A percentile compares a stretch with the other conserved stretches of the same genome.
Evolutionary conservation across 2,329 filamentous ascomycete species (phyloP).

Genomic region (Monosporascus sp.): DNA sequence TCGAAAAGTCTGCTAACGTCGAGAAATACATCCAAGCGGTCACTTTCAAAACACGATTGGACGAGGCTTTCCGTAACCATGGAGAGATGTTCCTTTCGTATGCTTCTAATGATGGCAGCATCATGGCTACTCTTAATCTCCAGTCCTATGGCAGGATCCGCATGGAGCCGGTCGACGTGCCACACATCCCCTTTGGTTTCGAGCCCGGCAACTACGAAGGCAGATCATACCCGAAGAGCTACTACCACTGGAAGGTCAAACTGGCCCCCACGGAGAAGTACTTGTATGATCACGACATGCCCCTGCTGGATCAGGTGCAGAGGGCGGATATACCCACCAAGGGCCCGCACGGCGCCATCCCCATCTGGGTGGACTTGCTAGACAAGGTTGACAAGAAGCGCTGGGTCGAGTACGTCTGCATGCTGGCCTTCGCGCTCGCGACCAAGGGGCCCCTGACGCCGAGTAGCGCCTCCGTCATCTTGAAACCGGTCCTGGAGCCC

Average conservation of each 20-base stretch:
- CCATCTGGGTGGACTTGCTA: slow-evolving; percentile 69
- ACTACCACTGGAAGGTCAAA: slow-evolving; percentile 59
- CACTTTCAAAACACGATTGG: slow-evolving; percentile 55
- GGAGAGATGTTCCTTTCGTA: slow-evolving; percentile 22
- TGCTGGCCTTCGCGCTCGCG: slow-evolving; percentile 57
- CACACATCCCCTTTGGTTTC: slow-evolving; percentile 63
- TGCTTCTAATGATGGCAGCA: slow-evolving; percentile 55
- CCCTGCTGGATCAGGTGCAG: slow-evolving; percentile 32
- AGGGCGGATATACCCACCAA: slow-evolving; percentile 35
- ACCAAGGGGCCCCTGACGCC: slow-evolving; percentile 54
- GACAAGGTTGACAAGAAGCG: slow-evolving; percentile 50
- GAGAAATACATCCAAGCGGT: slow-evolving; percentile 54
- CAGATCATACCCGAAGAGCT: slow-evolving; percentile 59
- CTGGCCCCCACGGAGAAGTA: slow-evolving; percentile 55
- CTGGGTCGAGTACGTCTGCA: slow-evolving; percentile 60
- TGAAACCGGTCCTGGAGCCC: slow-evolving; percentile 54
- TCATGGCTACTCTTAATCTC: slow-evolving; percentile 63
- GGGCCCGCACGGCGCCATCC: slow-evolving; percentile 47
- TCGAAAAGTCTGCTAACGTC: slow-evolving; percentile 51
- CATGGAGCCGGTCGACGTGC: slow-evolving; percentile 49
- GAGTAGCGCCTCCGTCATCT: slow-evolving; percentile 46
- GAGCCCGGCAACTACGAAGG: slow-evolving; percentile 67
- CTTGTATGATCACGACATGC: slow-evolving; percentile 46
- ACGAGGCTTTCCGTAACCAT: slow-evolving; percentile 42
- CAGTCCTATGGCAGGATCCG: slow-evolving; percentile 53